Conservation (phyloP, 257 asterid species). For the Nicotiana knightiana region DNA sequence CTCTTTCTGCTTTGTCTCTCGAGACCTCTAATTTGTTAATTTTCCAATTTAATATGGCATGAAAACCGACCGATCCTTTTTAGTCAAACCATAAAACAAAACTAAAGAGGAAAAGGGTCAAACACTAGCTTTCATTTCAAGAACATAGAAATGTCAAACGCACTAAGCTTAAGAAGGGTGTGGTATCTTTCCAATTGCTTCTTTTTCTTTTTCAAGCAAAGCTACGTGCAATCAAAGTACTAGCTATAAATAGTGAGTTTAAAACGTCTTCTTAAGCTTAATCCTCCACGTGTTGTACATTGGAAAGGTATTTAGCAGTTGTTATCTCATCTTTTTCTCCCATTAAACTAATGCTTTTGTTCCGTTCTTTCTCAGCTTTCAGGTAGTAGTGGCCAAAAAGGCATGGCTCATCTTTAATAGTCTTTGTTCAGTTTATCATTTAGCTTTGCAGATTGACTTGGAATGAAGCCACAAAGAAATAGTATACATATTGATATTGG, state of each 20-base stretch:
- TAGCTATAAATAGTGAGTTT: neutral
- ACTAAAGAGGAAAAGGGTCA: slow-evolving; percentile 9
- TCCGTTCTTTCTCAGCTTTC: slow-evolving; percentile 1
- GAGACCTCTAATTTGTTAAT: slow-evolving; percentile 17
- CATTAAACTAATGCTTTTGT: neutral
- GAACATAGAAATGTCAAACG: slow-evolving; percentile 18
- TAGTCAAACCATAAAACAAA: slow-evolving; percentile 27
- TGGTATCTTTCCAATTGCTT: slow-evolving; percentile 18
- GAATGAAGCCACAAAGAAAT: slow-evolving; percentile 5
- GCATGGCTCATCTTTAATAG: slow-evolving; percentile 8
- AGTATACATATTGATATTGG: slow-evolving; percentile 8
- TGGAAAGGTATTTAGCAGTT: neutral
- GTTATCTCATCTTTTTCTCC: neutral
- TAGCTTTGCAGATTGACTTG: slow-evolving; percentile 13
- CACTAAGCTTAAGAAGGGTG: slow-evolving; percentile 2
- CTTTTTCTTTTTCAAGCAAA: slow-evolving; percentile 21
- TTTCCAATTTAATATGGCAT: slow-evolving; percentile 16
- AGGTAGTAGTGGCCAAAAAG: slow-evolving; percentile 5
- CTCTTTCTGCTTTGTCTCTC: slow-evolving; percentile 7
- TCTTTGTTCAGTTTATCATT: slow-evolving; percentile 10
- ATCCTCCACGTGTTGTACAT: slow-evolving; percentile 19
- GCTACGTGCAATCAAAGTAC: slow-evolving; percentile 16
- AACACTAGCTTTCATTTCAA: slow-evolving; percentile 6
- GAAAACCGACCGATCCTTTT: slow-evolving; percentile 10
- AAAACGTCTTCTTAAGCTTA: slow-evolving; percentile 10